Evolutionary conservation across 2,329 filamentous ascomycete species (phyloP).

Genomic region (Penicillium sp.): DNA sequence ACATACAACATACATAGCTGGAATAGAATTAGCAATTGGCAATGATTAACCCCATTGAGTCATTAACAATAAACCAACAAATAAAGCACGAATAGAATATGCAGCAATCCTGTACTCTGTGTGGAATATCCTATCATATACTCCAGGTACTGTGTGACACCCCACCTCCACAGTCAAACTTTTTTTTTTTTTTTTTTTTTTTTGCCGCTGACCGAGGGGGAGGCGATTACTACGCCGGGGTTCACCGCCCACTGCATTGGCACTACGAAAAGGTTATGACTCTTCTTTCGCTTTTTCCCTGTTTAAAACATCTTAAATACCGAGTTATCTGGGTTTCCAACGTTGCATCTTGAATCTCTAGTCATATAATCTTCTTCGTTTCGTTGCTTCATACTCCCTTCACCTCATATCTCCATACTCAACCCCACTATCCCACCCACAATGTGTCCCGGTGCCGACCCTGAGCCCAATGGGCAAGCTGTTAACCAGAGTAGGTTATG

Average conservation of each 20-base stretch:
- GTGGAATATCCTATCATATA: not conserved
- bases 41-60: not conserved
- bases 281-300: constrained; percentile 26
- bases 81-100: not conserved
- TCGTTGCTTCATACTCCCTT: not conserved
- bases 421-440: constrained; percentile 22
- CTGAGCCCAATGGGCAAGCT: constrained; percentile 48
- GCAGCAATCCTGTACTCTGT: not conserved
- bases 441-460: constrained; percentile 43
- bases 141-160: not conserved
- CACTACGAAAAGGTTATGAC: constrained; percentile 29
- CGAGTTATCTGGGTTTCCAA: constrained; percentile 8
- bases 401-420: constrained; percentile 7
- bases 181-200: constrained; percentile 27
- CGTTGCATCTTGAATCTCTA: constrained; percentile 1
- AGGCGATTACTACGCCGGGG: constrained; percentile 21
- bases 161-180: constrained; percentile 23
- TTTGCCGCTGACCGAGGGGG: constrained; percentile 26
- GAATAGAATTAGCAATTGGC: not conserved
- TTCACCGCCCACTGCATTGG: constrained; percentile 35
- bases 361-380: not conserved
- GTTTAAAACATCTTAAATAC: constrained; percentile 27
- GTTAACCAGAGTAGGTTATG: constrained; percentile 30
- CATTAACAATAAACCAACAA: not conserved
- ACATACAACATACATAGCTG: not conserved